phyloP scores from a whole-genome alignment of 2,329 filamentous ascomycete species.

The Sporothrix dimorphospora region DNA sequence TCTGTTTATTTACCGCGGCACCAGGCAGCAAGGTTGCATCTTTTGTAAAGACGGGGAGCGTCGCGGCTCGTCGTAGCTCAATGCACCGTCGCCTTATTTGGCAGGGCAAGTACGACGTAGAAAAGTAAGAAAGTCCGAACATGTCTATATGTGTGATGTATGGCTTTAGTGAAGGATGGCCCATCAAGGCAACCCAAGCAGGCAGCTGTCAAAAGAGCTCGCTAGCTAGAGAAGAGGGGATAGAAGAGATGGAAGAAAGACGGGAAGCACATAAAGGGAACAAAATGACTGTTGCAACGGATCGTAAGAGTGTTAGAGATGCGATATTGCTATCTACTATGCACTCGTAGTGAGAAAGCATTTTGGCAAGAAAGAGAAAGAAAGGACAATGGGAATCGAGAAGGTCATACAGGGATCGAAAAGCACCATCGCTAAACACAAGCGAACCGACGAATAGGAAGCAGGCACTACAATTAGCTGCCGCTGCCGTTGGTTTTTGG shows the following conservation, averaged over 20 bases:
- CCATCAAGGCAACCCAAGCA: background rate
- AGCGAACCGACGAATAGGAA: constrained; percentile 26
- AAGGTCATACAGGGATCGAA: no score
- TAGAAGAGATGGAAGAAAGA: background rate
- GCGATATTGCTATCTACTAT: no score
- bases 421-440: constrained; percentile 24
- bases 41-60: background rate
- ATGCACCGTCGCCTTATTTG: background rate
- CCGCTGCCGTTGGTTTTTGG: constrained; percentile 1
- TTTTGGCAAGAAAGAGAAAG: background rate
- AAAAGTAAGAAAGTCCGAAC: background rate
- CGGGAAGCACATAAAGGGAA: background rate
- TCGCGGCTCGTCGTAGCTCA: background rate
- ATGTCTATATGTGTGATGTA: background rate
- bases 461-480: background rate
- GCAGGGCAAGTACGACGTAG: background rate
- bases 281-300: no score
- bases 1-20: background rate
- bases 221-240: no score
- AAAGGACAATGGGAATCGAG: background rate
- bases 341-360: no score
- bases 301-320: no score
- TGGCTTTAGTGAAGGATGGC: background rate
- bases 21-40: background rate
- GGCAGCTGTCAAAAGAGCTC: background rate